Conservation (phyloP, 1,284 basidiomycete genomes). For the Trametes polyzona region DNA sequence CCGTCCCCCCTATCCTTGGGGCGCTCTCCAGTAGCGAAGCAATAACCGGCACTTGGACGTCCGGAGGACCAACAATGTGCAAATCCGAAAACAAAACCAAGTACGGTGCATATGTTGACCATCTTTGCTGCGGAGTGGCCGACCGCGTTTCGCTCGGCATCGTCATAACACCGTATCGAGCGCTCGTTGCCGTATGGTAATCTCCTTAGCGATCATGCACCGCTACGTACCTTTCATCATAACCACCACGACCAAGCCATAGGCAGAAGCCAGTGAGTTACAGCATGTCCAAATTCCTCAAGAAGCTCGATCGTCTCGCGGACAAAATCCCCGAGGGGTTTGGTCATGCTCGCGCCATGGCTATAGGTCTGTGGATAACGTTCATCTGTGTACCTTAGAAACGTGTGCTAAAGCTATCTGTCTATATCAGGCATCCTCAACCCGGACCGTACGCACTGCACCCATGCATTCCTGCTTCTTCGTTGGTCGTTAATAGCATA, state of each 20-base stretch:
- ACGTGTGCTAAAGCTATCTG: neutral
- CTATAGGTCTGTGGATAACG: slow-evolving; percentile 31
- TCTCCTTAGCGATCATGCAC: slow-evolving; percentile 14
- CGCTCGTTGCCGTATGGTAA: slow-evolving; percentile 11
- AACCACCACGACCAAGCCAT: slow-evolving; percentile 3
- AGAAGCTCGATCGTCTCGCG: slow-evolving; percentile 28
- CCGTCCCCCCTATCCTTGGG: neutral
- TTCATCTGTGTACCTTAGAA: neutral
- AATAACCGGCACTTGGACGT: too few species aligned
- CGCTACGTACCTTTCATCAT: slow-evolving; percentile 2
- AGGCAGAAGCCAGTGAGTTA: neutral
- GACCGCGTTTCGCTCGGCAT: slow-evolving; percentile 13
- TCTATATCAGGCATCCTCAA: slow-evolving; percentile 52
- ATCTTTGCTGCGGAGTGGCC: neutral
- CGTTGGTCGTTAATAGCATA: neutral
- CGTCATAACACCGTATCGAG: slow-evolving; percentile 6
- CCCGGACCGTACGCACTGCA: slow-evolving; percentile 55
- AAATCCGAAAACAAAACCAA: too few species aligned
- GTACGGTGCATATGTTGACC: too few species aligned
- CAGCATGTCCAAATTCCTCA: slow-evolving; percentile 31
- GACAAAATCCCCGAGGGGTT: slow-evolving; percentile 36
- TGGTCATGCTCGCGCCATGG: slow-evolving; percentile 36
- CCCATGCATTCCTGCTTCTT: neutral
- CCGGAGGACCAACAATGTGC: neutral
- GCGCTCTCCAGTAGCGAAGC: too few species aligned